Base-by-base conservation (phyloP, 306 rosid species). In the Cucumis cinereus region DNA sequence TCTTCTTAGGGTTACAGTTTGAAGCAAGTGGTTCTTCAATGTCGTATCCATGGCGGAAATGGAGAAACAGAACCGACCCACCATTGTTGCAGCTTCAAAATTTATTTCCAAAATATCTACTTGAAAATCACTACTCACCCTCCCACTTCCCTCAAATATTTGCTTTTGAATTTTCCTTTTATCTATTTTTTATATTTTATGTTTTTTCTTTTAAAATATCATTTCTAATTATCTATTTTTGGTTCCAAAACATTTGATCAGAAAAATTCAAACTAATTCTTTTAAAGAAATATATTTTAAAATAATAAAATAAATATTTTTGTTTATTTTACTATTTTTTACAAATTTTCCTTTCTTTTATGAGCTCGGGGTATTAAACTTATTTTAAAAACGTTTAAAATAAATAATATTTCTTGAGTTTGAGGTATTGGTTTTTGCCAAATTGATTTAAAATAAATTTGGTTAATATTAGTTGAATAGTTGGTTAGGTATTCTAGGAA, bases 1-100 rank as follows among this genome's bases (percentile, higher is more conserved):
- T 20, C 30, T 20, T 12, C 15, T 36, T 36, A 15, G 43, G 22
- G 40, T 10, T 38, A 62, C 47, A 62, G 47, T 24, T 24, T 30
- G 8, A 24, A 30, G 41, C 40, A 49, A 41, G 10, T 23, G 61
- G 11, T 67, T 66, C 73, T n/a, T 67, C 73, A 40, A 0, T 67
- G 73, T 67, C 73, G 73, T 33, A 20, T 67, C 73, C 53, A 67
- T 67, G 73, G 73, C 19, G 73, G 41, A 73, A 60, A 36, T 58
- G 76, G 8, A 36, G 72, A 15, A n/a, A 76, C 61, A 36, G 33
- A 35, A 54, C 20, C 40, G 63, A 58, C 73, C 73, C 73, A 41
- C 73, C 73, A 67, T 22, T 12, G 69, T 62, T 6, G 20, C 2
- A 15, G 8, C 17, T 12, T 59, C 7, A 2, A 16, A 26, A 23